These are phyloP conservation scores for Aspergillus sclerotioniger DNA, from an alignment of 495 filamentous ascomycete genomes.

Conservation along the genomic window DNA sequence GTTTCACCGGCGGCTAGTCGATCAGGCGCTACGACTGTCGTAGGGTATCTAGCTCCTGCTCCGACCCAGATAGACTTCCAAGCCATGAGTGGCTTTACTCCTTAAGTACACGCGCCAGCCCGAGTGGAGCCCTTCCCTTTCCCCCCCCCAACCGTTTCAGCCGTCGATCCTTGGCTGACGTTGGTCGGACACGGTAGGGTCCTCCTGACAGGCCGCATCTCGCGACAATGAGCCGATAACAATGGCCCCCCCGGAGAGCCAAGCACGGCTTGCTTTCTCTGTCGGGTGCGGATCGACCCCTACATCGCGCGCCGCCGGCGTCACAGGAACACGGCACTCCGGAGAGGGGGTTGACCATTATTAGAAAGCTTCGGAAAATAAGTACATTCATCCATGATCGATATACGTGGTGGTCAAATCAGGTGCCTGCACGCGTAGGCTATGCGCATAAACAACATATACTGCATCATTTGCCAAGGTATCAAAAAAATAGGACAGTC, in stretches of 20 bases:
- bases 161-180: slow-evolving; percentile 27
- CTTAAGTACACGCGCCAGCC: not conserved
- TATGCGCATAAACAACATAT: not conserved
- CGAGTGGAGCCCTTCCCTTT: not conserved
- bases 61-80: not conserved
- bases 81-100: not conserved
- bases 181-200: slow-evolving; percentile 7
- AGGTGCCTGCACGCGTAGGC: not conserved
- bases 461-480: slow-evolving; percentile 7
- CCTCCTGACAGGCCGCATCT: not conserved
- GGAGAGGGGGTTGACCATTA: not conserved
- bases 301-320: no score
- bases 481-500: not conserved
- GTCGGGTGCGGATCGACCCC: no score
- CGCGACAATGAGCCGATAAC: no score
- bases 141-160: slow-evolving; percentile 1
- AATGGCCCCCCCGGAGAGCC: no score
- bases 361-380: not conserved
- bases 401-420: not conserved
- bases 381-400: not conserved
- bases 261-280: no score
- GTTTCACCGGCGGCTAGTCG: not conserved
- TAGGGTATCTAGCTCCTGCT: not conserved
- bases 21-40: not conserved
- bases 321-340: no score